phyloP scores from a whole-genome alignment of 805 yeast species.

The Candida germanica region DNA sequence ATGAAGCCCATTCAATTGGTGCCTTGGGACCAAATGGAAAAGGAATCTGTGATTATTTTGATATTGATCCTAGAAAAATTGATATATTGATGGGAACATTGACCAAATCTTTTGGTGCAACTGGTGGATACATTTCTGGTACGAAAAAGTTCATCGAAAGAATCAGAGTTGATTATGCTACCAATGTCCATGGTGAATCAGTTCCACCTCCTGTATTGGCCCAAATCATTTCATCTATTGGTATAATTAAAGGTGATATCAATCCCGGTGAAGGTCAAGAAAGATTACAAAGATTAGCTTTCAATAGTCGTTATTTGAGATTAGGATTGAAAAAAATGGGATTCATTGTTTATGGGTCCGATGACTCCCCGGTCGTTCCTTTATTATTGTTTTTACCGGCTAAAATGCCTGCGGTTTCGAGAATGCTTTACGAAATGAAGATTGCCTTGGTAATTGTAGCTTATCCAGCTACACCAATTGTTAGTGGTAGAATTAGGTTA shows the following conservation, averaged over 20 bases:
- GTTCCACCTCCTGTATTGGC: conserved; percentile 88
- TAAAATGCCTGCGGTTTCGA: conserved; percentile 89
- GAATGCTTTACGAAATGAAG: conserved; percentile 72
- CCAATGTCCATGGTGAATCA: conserved; percentile 77
- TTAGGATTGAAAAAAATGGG: conserved; percentile 90
- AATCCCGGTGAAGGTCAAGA: conserved; percentile 92
- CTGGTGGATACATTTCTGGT: conserved; percentile 97
- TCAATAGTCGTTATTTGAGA: conserved; percentile 90
- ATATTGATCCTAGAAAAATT: conserved; percentile 67
- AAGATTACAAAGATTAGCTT: conserved; percentile 89
- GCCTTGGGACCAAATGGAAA: conserved; percentile 95
- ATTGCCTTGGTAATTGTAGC: conserved; percentile 96
- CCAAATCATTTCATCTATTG: conserved; percentile 79
- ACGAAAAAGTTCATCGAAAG: conserved; percentile 65
- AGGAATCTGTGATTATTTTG: conserved; percentile 93
- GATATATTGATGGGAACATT: conserved; percentile 97
- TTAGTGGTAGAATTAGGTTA: conserved; percentile 85
- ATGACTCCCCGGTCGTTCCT: conserved; percentile 96
- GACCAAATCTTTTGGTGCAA: conserved; percentile 97
- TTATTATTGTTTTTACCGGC: conserved; percentile 83
- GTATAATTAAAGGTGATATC: conserved; percentile 74
- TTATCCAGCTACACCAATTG: conserved; percentile 94
- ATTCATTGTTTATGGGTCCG: conserved; percentile 89
- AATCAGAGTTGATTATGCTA: conserved; percentile 68
- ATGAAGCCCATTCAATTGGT: conserved; percentile 98